Base-by-base conservation (phyloP, 148 eudicot genomes). In the Hydrangea macrophylla region DNA sequence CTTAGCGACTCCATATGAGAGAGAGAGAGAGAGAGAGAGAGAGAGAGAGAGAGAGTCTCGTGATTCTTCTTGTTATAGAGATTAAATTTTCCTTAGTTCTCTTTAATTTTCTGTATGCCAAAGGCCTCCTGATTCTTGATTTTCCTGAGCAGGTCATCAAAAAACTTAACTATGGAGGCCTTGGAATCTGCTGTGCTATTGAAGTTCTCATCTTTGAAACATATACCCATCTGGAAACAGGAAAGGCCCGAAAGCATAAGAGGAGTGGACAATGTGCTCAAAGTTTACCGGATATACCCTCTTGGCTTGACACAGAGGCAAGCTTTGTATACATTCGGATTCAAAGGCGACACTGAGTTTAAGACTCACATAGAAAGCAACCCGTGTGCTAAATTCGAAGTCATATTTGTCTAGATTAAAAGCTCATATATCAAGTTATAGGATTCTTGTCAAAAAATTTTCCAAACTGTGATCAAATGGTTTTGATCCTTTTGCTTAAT, bases 291-390 rank as follows among this genome's bases (percentile, higher is more conserved):
- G 66, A 82, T 90, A 69, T 90, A 90, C 68, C 96, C 98, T 45
- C 66, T 93, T 65, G 90, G 96, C 76, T 60, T 82, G 82, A 90
- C 98, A 13, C 98, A 90, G 76, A 80, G 95, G 70, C 95, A 90
- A 68, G 96, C 92, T 73, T 68, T 93, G 61, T 90, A 90, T 63
- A 79, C 83, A 40, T 88, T 93, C 68, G 80, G 69, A 61, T 90
- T 90, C 75, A 60, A 76, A 57, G 83, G 79, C 9, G 82, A 84
- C 42, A 67, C 76, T 45, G 90, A 85, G 32, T 86, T 93, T 65
- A 77, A 69, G 63, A 75, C 61, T 60, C 77, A 90, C 70, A 62
- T 90, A 58, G 83, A 79, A 70, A 77, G 71, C 23, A 82, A 85
- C 68, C 90, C 85, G 0, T 93, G 98, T 66, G 60, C 95, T 18